Evolutionary conservation across 352 stramenopile species (phyloP), one percentile per base, ranked within the genome.

Genomic region (Thraustotheca clavata): DNA sequence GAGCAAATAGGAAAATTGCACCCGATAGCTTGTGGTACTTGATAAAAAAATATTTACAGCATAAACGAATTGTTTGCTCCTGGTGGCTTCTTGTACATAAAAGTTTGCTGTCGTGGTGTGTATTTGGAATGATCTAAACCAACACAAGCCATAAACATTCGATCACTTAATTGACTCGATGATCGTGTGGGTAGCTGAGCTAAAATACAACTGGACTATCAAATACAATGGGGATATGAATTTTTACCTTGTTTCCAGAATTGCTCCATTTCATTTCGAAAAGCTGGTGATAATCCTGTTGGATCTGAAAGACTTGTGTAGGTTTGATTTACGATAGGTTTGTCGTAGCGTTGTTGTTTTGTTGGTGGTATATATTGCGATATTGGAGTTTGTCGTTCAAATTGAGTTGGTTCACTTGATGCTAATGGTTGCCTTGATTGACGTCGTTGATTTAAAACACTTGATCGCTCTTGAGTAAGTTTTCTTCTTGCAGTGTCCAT

Each of bases 131-230:
- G 50, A 11, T 43, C 14, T 16, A 54, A 20, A 36, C 57, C 57
- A 27, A 38, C n/a, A 32, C 57, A 65, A 14, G 57, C 40, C n/a
- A 65, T 31, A 40, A 65, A 24, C 57, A 65, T 65, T 29, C 57
- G 57, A 12, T 65, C 32, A 12, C 31, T n/a, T 8, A 65, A 27
- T 7, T 65, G n/a, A 11, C 40, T 46, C 11, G 26, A 22, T 35
- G 43, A 2, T 29, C 49, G 34, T 27, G 34, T 31, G 14, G 31
- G 35, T 29, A 20, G 27, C 55, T 24, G 34, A 2, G 18, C 3
- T 9, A 35, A 27, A 22, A n/a, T n/a, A n/a, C 49, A 46, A 40
- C 16, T 59, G n/a, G 26, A 59, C 18, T 39, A 14, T 14, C 8
- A 26, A 11, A 20, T 18, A 18, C 16, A 62, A 40, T 2, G 16